Base-by-base conservation (phyloP, 352 stramenopile species). In the Phytophthora lateralis region DNA sequence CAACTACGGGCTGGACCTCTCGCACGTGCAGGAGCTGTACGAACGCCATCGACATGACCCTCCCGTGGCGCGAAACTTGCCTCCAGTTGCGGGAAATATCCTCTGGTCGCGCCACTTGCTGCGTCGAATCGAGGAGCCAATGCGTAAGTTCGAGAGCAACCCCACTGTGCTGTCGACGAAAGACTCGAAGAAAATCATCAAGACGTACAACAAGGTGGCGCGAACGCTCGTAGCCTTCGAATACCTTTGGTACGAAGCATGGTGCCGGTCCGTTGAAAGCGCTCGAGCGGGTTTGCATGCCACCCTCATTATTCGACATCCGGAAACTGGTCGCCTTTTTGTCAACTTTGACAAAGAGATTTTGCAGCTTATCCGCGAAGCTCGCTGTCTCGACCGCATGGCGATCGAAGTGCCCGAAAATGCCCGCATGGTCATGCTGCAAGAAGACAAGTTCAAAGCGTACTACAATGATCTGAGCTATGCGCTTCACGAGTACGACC, bases 321-420 rank as follows among this genome's bases (percentile, higher is more conserved):
- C 83, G 0, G 79, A 93, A 15, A 84, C 76, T 2, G 66, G 68
- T 9, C 84, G 87, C 15, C 71, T 96, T 10, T 94, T 86, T 63
- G 88, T 97, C 6, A 96, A 97, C 46, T 97, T 97, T 60, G 88
- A 96, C 69, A 90, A 90, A 38, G 88, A 93, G 41, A 93, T 96
- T 55, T 59, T 96, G 9, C 88, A 96, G 64, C 66, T 96, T 6
- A 94, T 96, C 51, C 81, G 88, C 3, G 87, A 96, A 50, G 87
- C 85, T 7, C 91, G 91, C 11, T 96, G 88, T 35, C 67, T 96
- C 1, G 76, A 89, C 44, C 75, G 88, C 1, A 94, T 96, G 78
- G 81, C 80, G 0, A 91, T 95, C 37, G 81, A 93, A 59, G 76
- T 96, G 7, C 88, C 88, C 0, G 85, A 95, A 49, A 91, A 89